These are phyloP conservation scores for Yamadazyma paraphyllophila DNA, from an alignment of 805 yeast genomes.

Conservation along the genomic window DNA sequence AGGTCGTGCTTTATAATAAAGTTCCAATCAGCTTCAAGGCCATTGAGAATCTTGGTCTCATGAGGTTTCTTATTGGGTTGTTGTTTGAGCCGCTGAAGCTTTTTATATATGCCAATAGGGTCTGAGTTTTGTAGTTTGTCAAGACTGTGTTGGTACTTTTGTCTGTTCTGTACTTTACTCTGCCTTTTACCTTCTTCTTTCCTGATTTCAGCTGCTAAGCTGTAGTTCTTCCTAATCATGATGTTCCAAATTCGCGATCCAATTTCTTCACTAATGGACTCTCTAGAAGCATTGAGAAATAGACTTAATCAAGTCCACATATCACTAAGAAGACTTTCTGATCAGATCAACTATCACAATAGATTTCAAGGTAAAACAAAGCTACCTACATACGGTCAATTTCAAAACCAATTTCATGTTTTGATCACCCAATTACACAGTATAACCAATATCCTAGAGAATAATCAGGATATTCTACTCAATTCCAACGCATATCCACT, in stretches of 20 bases:
- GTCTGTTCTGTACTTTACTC: constrained; percentile 34
- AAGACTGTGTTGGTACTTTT: constrained; percentile 28
- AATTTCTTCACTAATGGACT: constrained; percentile 20
- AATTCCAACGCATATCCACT: constrained; percentile 80
- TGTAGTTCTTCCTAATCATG: constrained; percentile 29
- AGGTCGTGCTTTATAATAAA: constrained; percentile 34
- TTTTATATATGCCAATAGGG: constrained; percentile 34
- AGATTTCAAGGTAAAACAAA: constrained; percentile 36
- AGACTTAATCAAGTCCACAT: constrained; percentile 42
- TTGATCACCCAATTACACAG: constrained; percentile 79
- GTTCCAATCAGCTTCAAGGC: constrained; percentile 40
- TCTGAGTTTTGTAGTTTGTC: constrained; percentile 27
- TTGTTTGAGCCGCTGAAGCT: constrained; percentile 28
- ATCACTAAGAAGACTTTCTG: constrained; percentile 37
- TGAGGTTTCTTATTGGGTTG: not conserved
- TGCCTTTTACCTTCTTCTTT: constrained; percentile 36
- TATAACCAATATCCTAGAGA: constrained; percentile 65
- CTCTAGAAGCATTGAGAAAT: constrained; percentile 41
- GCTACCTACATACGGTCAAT: constrained; percentile 52
- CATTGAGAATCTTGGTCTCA: constrained; percentile 18
- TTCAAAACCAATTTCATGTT: constrained; percentile 83
- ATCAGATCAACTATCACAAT: constrained; percentile 34
- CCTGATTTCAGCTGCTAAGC: constrained; percentile 38
- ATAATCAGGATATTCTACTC: constrained; percentile 56
- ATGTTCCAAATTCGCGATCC: not conserved